Evolutionary conservation across 208 protist species (phyloP).

Genomic region (Naegleria lovaniensis): DNA sequence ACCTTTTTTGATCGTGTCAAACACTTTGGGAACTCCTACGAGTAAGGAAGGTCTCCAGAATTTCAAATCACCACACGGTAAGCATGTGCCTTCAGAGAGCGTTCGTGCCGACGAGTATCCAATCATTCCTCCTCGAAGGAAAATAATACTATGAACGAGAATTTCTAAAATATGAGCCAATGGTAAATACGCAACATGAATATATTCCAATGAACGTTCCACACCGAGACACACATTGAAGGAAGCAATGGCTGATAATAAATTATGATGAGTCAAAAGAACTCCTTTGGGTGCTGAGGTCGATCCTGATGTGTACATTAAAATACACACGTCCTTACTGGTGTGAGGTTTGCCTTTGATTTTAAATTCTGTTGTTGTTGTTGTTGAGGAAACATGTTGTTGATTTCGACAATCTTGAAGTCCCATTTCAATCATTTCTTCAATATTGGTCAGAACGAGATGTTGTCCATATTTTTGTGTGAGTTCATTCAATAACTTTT

Average conservation of each 20-base stretch:
- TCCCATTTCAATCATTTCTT: slow-evolving; percentile 1
- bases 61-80: background rate
- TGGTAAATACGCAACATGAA: slow-evolving; percentile 69
- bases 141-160: slow-evolving; percentile 47
- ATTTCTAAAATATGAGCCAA: slow-evolving; percentile 69
- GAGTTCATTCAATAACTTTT: background rate
- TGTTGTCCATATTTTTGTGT: background rate
- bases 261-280: slow-evolving; percentile 63
- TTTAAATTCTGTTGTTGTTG: slow-evolving; percentile 4
- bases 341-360: slow-evolving; percentile 59
- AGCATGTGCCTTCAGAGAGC: background rate
- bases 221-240: background rate
- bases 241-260: slow-evolving; percentile 6
- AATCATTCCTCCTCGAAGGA: slow-evolving; percentile 44
- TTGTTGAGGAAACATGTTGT: slow-evolving; percentile 22
- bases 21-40: slow-evolving; percentile 11
- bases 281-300: slow-evolving; percentile 71
- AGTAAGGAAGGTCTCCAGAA: background rate
- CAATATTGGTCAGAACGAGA: background rate
- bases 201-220: slow-evolving; percentile 31
- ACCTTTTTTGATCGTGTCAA: background rate
- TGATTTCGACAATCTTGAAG: slow-evolving; percentile 35
- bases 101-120: background rate
- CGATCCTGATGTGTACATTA: slow-evolving; percentile 66
- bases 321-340: slow-evolving; percentile 69